Evolutionary conservation across 2,329 filamentous ascomycete genomes (phyloP).

Genomic region (Monosporascus cannonballus): DNA sequence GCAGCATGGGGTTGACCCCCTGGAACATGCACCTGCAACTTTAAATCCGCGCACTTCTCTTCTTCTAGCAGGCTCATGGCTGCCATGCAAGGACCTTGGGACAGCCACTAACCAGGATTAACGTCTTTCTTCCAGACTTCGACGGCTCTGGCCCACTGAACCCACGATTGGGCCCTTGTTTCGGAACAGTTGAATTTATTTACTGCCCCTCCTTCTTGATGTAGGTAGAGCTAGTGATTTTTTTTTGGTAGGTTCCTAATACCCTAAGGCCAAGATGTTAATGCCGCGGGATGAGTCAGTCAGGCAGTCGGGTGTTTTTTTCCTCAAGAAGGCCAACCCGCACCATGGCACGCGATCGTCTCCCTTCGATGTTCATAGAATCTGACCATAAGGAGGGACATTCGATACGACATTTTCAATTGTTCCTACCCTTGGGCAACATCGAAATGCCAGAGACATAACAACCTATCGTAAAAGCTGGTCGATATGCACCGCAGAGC

Average conservation of each 20-base stretch:
- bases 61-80: not conserved
- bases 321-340: no score
- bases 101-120: not conserved
- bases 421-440: not conserved
- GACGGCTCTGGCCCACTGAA: not conserved
- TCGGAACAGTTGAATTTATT: not conserved
- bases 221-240: no score
- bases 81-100: not conserved
- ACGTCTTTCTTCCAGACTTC: not conserved
- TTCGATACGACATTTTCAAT: no score
- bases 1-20: not conserved
- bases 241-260: no score
- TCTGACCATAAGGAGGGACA: no score
- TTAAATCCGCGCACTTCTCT: not conserved
- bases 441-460: constrained; percentile 57
- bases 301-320: no score
- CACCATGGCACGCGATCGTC: no score
- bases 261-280: no score
- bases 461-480: constrained; percentile 68
- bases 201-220: not conserved
- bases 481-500: constrained; percentile 55
- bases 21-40: not conserved
- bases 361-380: no score
- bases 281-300: not conserved
- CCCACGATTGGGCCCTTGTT: not conserved